phyloP scores from a whole-genome alignment of 805 yeast species.

The Metschnikowia arizonensis region DNA sequence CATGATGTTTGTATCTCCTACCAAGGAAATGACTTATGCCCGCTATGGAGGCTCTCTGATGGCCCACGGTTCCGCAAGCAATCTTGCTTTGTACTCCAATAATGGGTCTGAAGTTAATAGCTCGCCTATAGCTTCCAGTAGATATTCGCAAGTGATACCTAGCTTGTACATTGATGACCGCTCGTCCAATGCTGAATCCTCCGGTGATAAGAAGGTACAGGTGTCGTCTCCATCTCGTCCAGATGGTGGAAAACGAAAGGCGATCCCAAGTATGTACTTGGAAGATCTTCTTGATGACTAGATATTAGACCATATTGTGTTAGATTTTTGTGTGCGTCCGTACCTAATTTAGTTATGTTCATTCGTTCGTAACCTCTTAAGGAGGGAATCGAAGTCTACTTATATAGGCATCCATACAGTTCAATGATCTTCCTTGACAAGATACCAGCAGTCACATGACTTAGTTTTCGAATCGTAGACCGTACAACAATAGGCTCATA shows the following conservation, averaged over 20 bases:
- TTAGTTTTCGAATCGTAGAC: no score
- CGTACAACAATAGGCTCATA: no score
- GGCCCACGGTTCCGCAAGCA: slow-evolving; percentile 18
- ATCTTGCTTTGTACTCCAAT: slow-evolving; percentile 14
- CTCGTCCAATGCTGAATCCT: slow-evolving; percentile 32
- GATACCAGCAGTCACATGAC: no score
- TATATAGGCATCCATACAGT: no score
- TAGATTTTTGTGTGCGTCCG: no score
- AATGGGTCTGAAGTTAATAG: slow-evolving; percentile 19
- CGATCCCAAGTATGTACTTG: slow-evolving; percentile 47
- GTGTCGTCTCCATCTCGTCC: slow-evolving; percentile 8
- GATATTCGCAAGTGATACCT: slow-evolving; percentile 33
- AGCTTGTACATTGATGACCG: slow-evolving; percentile 38
- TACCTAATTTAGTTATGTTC: no score
- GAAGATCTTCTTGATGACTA: slow-evolving; percentile 45
- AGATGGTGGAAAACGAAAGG: slow-evolving; percentile 24
- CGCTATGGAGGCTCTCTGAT: slow-evolving; percentile 19
- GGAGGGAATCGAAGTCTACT: no score
- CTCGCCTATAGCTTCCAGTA: slow-evolving; percentile 18
- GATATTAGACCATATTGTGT: neutral
- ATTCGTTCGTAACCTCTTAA: no score
- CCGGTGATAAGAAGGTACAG: slow-evolving; percentile 15
- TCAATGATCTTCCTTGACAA: no score
- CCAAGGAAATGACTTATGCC: slow-evolving; percentile 60
- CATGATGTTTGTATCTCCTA: slow-evolving; percentile 71